Conservation (phyloP, 1,284 basidiomycete species). For the Papiliotrema nemorosa region DNA sequence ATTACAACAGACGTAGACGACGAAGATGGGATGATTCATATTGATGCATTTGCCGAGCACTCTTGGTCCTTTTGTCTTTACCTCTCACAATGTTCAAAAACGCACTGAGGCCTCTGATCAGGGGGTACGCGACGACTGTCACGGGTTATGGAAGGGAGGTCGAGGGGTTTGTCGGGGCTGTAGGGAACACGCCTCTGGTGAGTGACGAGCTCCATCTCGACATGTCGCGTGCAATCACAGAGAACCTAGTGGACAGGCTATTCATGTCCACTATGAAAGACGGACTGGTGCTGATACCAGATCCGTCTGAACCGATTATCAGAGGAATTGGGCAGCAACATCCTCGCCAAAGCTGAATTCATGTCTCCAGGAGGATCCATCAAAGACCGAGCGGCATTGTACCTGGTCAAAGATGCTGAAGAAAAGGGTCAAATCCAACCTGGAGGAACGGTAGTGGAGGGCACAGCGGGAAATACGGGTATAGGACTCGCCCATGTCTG, state of each 20-base stretch:
- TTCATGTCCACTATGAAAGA: background rate
- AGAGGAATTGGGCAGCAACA: slow-evolving; percentile 81
- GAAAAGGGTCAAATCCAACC: slow-evolving; percentile 69
- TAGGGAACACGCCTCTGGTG: slow-evolving; percentile 93
- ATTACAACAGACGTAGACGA: too few species aligned
- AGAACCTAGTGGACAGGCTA: too few species aligned
- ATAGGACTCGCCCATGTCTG: slow-evolving; percentile 94
- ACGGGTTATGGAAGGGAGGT: slow-evolving; percentile 53
- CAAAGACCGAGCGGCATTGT: slow-evolving; percentile 94
- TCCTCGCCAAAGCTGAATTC: slow-evolving; percentile 94
- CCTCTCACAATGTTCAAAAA: slow-evolving; percentile 2
- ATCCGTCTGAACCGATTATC: slow-evolving; percentile 80
- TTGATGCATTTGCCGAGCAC: too few species aligned
- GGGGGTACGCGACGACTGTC: slow-evolving; percentile 36
- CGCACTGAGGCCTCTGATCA: slow-evolving; percentile 16
- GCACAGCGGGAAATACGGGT: slow-evolving; percentile 98
- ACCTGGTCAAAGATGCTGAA: slow-evolving; percentile 85
- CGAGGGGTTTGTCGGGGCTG: slow-evolving; percentile 79
- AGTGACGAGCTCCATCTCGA: slow-evolving; percentile 32
- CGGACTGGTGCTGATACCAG: slow-evolving; percentile 49
- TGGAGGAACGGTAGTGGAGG: slow-evolving; percentile 94
- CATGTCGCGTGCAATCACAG: background rate
- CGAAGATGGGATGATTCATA: too few species aligned
- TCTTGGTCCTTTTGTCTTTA: background rate
- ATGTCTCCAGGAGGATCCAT: slow-evolving; percentile 99